These are phyloP conservation scores for Penicillium waksmanii DNA, from an alignment of 495 filamentous ascomycete species.

Conservation along the genomic window DNA sequence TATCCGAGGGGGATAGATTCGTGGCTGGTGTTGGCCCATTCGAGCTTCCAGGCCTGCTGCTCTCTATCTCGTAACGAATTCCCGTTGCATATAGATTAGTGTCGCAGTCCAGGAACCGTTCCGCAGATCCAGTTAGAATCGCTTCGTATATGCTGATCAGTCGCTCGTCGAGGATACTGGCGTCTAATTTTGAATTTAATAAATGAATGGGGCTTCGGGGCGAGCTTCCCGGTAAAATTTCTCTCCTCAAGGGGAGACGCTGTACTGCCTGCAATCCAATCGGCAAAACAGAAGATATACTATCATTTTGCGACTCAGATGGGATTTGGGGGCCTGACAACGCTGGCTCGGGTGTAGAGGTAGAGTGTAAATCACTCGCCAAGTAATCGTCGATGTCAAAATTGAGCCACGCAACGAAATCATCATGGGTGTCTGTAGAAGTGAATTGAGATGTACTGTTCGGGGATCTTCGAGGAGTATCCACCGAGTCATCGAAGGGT, in stretches of 20 bases:
- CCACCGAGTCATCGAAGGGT: neutral
- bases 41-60: slow-evolving; percentile 5
- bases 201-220: slow-evolving; percentile 27
- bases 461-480: neutral
- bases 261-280: neutral
- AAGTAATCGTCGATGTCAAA: slow-evolving; percentile 10
- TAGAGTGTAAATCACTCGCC: neutral
- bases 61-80: slow-evolving; percentile 24
- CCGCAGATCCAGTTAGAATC: slow-evolving; percentile 26
- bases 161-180: slow-evolving; percentile 22
- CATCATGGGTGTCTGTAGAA: neutral
- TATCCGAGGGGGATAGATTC: neutral
- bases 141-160: slow-evolving; percentile 24
- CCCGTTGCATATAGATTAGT: slow-evolving; percentile 25
- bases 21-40: neutral
- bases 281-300: neutral
- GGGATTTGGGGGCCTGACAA: neutral
- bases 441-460: neutral
- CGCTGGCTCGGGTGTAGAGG: neutral
- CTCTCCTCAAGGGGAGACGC: neutral
- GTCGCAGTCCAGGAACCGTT: slow-evolving; percentile 28
- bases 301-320: neutral
- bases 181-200: slow-evolving; percentile 29
- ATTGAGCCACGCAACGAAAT: slow-evolving; percentile 20
- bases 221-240: slow-evolving; percentile 7